Evolutionary conservation across 441 rosid genomes (phyloP).

Genomic region (Euphorbia corollata): DNA sequence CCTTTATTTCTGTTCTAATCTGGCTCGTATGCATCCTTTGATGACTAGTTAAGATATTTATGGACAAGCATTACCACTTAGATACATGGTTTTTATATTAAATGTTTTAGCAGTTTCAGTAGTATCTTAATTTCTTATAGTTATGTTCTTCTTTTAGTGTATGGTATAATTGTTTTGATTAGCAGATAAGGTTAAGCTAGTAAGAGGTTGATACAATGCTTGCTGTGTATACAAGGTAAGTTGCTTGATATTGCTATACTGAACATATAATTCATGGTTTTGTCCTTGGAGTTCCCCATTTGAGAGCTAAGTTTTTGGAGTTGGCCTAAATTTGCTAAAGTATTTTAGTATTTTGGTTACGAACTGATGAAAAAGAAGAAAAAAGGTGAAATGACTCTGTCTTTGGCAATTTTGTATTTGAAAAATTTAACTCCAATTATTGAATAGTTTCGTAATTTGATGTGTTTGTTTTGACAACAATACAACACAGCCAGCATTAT

Average conservation of each 20-base stretch:
- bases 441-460: background rate
- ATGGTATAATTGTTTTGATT: background rate
- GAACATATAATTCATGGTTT: background rate
- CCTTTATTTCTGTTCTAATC: background rate
- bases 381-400: background rate
- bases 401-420: background rate
- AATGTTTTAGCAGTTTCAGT: background rate
- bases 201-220: background rate
- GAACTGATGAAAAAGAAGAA: background rate
- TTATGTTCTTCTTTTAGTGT: background rate
- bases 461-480: background rate
- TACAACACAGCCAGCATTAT: background rate
- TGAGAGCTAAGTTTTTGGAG: conserved; percentile 1
- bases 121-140: background rate
- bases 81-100: background rate
- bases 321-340: background rate
- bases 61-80: background rate
- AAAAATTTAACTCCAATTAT: background rate
- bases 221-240: background rate
- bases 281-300: background rate
- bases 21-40: background rate
- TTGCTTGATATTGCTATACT: background rate
- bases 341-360: background rate
- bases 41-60: background rate
- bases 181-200: background rate